Evolutionary conservation across 148 eudicot species (phyloP), one percentile per base, ranked within the genome.

Genomic region (Vaccinium macrocarpon): DNA sequence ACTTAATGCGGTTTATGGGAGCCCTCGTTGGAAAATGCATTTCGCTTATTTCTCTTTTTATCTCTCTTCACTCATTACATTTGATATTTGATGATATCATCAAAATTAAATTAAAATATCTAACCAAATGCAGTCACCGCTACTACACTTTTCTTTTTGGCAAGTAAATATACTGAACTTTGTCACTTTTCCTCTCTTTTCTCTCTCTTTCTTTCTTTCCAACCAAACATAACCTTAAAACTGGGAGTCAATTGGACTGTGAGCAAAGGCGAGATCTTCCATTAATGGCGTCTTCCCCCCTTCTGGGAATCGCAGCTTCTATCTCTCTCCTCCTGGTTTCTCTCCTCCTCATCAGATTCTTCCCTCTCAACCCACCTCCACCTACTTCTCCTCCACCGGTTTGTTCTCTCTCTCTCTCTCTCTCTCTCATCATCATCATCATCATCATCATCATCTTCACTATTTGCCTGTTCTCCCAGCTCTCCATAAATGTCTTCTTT

Each of bases 231-330:
- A 64, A 14, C 32, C 1, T 64, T n/a, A 62, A 62, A 62, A 19
- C 25, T 8, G n/a, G n/a, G 15, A 75, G 48, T 73, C 8, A n/a
- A 5, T 73, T 38, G 77, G 76, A 72, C 76, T 72, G 1, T 2
- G n/a, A 57, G 16, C 76, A 6, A 66, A 66, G 10, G 79, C 55
- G 79, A n/a, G 68, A 79, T 79, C 68, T 55, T 80, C 52, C 18
- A 21, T 38, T 27, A 42, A 80, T 80, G 82, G 82, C 82, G 71
- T 80, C 82, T 38, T 21, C 82, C 53, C 72, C 82, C 66, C 61
- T 57, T 59, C 82, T 80, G 72, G 82, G 82, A 0, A 59, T 80
- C 53, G 82, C 72, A 59, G 82, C 82, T 21, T 80, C 82, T 15
- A 49, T 80, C 35, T 0, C 82, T 61, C 11, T 80, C 52, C 51